Evolutionary conservation across 176 grass and related monocot genomes (phyloP).

Genomic region (Zizania latifolia): DNA sequence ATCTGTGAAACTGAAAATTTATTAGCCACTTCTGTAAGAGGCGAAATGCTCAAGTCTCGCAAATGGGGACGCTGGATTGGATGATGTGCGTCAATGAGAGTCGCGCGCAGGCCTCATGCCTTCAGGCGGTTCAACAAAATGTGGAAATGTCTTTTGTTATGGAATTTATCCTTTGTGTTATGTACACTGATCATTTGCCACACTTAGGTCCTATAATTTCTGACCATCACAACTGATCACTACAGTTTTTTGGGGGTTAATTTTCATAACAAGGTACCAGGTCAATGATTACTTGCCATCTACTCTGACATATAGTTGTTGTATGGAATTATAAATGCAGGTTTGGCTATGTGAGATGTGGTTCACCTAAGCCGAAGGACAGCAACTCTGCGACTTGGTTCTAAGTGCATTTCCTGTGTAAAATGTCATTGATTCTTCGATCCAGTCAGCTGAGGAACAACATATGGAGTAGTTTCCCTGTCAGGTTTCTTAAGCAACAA

Average conservation of each 20-base stretch:
- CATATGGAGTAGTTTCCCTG: slow-evolving; percentile 4
- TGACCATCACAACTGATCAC: not conserved
- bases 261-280: not conserved
- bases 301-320: not conserved
- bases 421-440: slow-evolving; percentile 43
- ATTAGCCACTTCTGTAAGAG: not conserved
- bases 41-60: not conserved
- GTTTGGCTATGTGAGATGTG: not conserved
- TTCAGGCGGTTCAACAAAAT: not conserved
- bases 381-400: slow-evolving; percentile 2
- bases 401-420: not conserved
- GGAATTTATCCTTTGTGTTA: not conserved
- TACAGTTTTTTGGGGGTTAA: not conserved
- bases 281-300: not conserved
- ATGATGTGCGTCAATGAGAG: not conserved
- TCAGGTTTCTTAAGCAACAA: slow-evolving; percentile 29
- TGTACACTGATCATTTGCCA: not conserved
- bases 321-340: not conserved
- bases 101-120: not conserved
- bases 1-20: not conserved
- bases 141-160: not conserved
- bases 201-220: not conserved
- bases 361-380: not conserved
- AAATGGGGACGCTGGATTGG: not conserved
- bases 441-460: slow-evolving; percentile 52